phyloP scores from a whole-genome alignment of 2,329 filamentous ascomycete species.

The Fusarium anthophilum region DNA sequence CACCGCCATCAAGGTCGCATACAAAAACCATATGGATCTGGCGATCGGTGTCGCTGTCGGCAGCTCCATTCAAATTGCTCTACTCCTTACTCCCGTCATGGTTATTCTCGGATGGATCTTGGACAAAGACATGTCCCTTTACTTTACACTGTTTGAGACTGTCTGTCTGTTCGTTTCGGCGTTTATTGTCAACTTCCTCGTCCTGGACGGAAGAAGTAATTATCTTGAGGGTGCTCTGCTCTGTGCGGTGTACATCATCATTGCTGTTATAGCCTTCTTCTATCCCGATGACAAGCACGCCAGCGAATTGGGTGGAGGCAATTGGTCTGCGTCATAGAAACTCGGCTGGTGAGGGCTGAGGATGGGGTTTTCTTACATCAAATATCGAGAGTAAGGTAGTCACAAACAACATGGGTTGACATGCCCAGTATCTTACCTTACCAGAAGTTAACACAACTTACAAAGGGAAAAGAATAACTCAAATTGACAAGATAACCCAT shows the following conservation, averaged over 20 bases:
- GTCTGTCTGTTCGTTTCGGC: slow-evolving; percentile 85
- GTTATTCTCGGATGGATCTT: slow-evolving; percentile 78
- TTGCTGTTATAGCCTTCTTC: slow-evolving; percentile 72
- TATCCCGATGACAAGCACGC: slow-evolving; percentile 65
- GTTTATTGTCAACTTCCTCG: slow-evolving; percentile 88
- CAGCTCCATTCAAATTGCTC: slow-evolving; percentile 76
- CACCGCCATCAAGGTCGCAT: slow-evolving; percentile 74
- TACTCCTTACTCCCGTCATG: slow-evolving; percentile 75
- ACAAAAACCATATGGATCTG: slow-evolving; percentile 81
- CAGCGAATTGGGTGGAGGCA: slow-evolving; percentile 49
- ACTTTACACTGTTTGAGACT: slow-evolving; percentile 90
- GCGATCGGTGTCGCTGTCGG: slow-evolving; percentile 78
- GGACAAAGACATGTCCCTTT: slow-evolving; percentile 76
- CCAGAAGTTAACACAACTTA: not conserved
- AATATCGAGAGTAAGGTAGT: not conserved
- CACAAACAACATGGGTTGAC: not conserved
- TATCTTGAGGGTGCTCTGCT: slow-evolving; percentile 82
- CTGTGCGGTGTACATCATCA: slow-evolving; percentile 74
- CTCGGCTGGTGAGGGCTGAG: slow-evolving; percentile 12
- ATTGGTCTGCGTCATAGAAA: not conserved
- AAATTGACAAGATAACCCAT: not conserved
- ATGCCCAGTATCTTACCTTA: not conserved
- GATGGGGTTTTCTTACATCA: not conserved
- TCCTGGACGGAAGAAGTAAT: slow-evolving; percentile 85
- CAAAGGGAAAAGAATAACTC: not conserved